These are phyloP conservation scores for Floccularia luteovirens DNA, from an alignment of 768 basidiomycete genomes.

Conservation along the genomic window DNA sequence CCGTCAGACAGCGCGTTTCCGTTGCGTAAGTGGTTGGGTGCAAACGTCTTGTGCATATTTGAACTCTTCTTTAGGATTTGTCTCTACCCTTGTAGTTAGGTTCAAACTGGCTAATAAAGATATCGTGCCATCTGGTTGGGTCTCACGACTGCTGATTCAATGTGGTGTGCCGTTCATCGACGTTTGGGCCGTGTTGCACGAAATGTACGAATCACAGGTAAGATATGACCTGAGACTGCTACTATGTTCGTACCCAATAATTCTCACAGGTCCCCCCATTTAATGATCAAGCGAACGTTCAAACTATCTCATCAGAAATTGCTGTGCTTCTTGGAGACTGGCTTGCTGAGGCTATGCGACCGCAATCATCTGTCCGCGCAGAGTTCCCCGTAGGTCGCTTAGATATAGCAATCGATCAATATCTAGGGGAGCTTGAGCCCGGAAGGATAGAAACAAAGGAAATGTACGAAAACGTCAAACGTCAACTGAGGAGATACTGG, in stretches of 20 bases:
- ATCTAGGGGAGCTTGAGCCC: conserved; percentile 62
- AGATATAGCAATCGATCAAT: conserved; percentile 66
- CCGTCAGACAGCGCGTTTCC: conserved; percentile 91
- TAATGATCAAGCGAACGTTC: conserved; percentile 73
- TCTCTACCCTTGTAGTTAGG: conserved; percentile 68
- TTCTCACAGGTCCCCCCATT: conserved; percentile 66
- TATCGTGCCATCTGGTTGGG: conserved; percentile 72
- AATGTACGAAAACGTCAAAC: conserved; percentile 63
- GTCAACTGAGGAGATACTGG: conserved; percentile 68
- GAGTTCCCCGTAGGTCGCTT: conserved; percentile 78
- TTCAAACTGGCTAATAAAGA: conserved; percentile 59
- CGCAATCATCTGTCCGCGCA: conserved; percentile 54
- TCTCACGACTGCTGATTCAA: conserved; percentile 67
- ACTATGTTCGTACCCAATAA: conserved; percentile 2
- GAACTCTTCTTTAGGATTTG: conserved; percentile 47
- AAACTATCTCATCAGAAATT: conserved; percentile 75
- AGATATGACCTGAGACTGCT: conserved; percentile 12
- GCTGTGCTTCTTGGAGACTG: conserved; percentile 76
- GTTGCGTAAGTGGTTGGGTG: conserved; percentile 49
- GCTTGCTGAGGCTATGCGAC: conserved; percentile 69
- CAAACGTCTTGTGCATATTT: background rate
- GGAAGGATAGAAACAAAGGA: conserved; percentile 53
- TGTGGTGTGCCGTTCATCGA: conserved; percentile 77
- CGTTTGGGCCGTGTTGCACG: conserved; percentile 80
- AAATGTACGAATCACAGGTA: conserved; percentile 87